These are phyloP conservation scores for Cyathus striatus DNA, from an alignment of 768 basidiomycete species.

Conservation along the genomic window DNA sequence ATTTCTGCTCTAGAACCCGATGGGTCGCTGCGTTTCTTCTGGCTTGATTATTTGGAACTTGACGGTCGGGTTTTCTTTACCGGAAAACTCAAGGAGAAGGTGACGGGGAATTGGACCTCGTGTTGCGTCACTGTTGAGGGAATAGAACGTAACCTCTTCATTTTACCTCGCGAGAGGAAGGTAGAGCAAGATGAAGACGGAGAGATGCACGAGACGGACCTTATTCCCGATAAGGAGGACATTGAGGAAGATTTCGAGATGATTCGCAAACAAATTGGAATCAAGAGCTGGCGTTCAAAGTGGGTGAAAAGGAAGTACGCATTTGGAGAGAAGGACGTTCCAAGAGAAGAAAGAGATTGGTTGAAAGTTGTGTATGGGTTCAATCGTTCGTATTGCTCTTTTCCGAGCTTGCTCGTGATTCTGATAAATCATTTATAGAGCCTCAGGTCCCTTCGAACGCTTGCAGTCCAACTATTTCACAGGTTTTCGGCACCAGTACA, in stretches of 20 bases:
- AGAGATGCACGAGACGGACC: slow-evolving; percentile 66
- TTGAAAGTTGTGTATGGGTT: slow-evolving; percentile 92
- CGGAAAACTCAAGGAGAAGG: slow-evolving; percentile 86
- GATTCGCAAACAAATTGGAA: slow-evolving; percentile 64
- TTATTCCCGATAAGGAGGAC: slow-evolving; percentile 62
- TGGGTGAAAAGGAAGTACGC: slow-evolving; percentile 89
- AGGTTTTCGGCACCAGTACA: slow-evolving; percentile 89
- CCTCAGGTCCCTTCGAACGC: slow-evolving; percentile 68
- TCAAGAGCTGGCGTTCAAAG: slow-evolving; percentile 76
- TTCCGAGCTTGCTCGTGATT: neutral
- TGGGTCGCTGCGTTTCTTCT: slow-evolving; percentile 86
- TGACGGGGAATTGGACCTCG: slow-evolving; percentile 65
- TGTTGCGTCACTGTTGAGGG: slow-evolving; percentile 84
- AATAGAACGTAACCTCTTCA: slow-evolving; percentile 86
- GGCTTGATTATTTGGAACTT: slow-evolving; percentile 91
- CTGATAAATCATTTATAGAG: slow-evolving; percentile 39
- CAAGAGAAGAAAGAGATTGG: slow-evolving; percentile 78
- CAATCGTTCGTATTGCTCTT: slow-evolving; percentile 49
- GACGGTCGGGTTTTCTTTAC: slow-evolving; percentile 83
- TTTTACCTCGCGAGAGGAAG: slow-evolving; percentile 70
- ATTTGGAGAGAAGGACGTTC: slow-evolving; percentile 82
- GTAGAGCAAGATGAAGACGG: slow-evolving; percentile 55
- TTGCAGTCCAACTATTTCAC: slow-evolving; percentile 78
- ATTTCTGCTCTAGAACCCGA: slow-evolving; percentile 73
- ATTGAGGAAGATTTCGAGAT: slow-evolving; percentile 82